phyloP scores from a whole-genome alignment of 306 rosid species.

The Trifolium repens region DNA sequence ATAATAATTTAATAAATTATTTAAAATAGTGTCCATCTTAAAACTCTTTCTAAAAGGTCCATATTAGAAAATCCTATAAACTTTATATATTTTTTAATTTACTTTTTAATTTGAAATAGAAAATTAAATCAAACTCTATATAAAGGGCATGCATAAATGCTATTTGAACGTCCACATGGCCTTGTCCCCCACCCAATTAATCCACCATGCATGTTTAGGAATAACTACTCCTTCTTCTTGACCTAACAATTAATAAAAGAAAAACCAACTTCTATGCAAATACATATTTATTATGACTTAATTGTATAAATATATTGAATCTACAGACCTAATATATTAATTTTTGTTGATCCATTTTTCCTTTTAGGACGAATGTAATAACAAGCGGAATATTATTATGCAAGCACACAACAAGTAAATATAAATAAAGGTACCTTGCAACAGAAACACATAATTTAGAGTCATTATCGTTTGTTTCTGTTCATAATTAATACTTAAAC shows the following conservation, averaged over 20 bases:
- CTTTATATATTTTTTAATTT: too few relatives aligned
- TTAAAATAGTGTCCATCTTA: too few relatives aligned
- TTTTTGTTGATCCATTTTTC: too few relatives aligned
- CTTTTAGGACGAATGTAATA: too few relatives aligned
- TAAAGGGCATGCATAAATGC: constrained; percentile 62
- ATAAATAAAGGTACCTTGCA: constrained; percentile 43
- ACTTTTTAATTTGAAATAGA: too few relatives aligned
- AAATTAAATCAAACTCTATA: neutral
- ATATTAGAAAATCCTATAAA: too few relatives aligned
- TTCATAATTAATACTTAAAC: constrained; percentile 44
- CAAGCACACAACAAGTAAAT: constrained; percentile 39
- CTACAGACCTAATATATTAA: too few relatives aligned
- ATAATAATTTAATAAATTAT: too few relatives aligned
- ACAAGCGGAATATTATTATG: too few relatives aligned
- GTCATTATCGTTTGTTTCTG: constrained; percentile 50
- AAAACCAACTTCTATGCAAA: constrained; percentile 26
- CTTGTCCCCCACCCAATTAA: constrained; percentile 50
- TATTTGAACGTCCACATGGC: constrained; percentile 68
- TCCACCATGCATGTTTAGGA: constrained; percentile 44
- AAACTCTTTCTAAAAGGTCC: too few relatives aligned
- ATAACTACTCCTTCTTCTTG: constrained; percentile 24
- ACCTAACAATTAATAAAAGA: constrained; percentile 20
- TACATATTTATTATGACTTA: neutral
- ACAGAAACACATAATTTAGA: constrained; percentile 47
- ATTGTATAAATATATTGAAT: neutral